phyloP scores from a whole-genome alignment of 2,329 filamentous ascomycete species.

The Hypoxylon sp. region DNA sequence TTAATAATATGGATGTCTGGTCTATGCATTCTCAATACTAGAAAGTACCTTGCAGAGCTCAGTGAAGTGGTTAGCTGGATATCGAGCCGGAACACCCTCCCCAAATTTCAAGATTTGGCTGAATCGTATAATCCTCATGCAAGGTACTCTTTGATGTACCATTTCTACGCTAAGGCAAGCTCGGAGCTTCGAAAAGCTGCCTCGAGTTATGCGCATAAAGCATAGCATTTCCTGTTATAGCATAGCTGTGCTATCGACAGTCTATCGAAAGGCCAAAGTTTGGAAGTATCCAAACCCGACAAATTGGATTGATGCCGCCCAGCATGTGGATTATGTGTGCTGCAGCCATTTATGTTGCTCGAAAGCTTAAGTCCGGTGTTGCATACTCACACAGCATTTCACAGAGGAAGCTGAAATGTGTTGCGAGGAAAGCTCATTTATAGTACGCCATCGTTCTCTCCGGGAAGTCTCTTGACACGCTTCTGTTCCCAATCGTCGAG shows the following conservation, averaged over 20 bases:
- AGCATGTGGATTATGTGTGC: not conserved
- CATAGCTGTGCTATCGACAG: not conserved
- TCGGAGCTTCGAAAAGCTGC: not conserved
- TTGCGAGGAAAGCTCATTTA: constrained; percentile 47
- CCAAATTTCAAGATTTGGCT: constrained; percentile 3
- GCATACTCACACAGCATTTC: too few species aligned
- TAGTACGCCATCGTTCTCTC: constrained; percentile 87
- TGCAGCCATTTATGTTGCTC: not conserved
- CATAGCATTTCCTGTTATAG: not conserved
- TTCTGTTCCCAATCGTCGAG: constrained; percentile 97
- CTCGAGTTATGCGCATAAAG: not conserved
- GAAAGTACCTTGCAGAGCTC: constrained; percentile 1
- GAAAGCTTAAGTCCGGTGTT: too few species aligned
- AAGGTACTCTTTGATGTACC: not conserved
- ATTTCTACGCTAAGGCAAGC: not conserved
- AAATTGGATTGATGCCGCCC: not conserved
- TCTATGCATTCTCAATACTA: constrained; percentile 3
- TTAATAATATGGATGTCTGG: not conserved
- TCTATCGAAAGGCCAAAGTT: not conserved
- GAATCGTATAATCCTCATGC: constrained; percentile 9
- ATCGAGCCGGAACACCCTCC: not conserved
- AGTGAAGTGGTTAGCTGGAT: not conserved
- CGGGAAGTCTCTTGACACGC: constrained; percentile 86
- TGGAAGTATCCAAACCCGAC: not conserved
- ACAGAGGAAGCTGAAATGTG: not conserved